Evolutionary conservation across 805 yeast species (phyloP), one percentile per base, ranked within the genome.

Genomic region (Wickerhamomyces kurtzmanii): DNA sequence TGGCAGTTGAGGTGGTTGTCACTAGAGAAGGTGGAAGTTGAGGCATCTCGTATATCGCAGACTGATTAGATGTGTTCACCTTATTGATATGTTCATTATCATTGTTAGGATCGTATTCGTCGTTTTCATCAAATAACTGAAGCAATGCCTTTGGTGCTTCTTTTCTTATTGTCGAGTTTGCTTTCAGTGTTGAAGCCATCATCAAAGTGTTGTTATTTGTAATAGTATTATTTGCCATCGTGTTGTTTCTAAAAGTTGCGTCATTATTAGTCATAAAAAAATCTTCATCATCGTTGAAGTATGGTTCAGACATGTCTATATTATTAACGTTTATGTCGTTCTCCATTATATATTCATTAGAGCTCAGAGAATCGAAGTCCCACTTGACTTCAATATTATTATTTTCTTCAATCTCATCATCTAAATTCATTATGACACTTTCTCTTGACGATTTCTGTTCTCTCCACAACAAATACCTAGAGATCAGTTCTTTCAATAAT

Each of bases 321-420:
- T 39, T 51, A 31, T 47, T 56, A 6, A 60, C 39, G 34, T 71
- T 65, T 24, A 78, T 73, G 30, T 76, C 82, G 47, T 78, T 77
- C 28, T 78, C 86, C 27, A 79, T 52, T 19, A 81, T 75, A 47
- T 80, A 81, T 37, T 81, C 89, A 19, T 73, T 65, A 23, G 80
- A 69, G 44, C 80, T 76, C 30, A 83, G 55, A 1, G 91, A 80
- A 50, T 85, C 94, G 45, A 85, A 85, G 54, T 85, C 95, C 96
- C 95, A 85, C 47, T 79, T 77, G 14, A 80, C 73, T 32, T 65
- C 73, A 13, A 55, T 47, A 14, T 51, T 51, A 24, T 52, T 36
- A 40, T 34, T 19, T 38, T 53, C 46, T 37, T 43, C 65, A 28
- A 51, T 62, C 15, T 69, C 67, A 34, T 60, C 69, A 12, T 56